Evolutionary conservation across 257 asterid genomes (phyloP).

Genomic region (Gentiana macrophylla): DNA sequence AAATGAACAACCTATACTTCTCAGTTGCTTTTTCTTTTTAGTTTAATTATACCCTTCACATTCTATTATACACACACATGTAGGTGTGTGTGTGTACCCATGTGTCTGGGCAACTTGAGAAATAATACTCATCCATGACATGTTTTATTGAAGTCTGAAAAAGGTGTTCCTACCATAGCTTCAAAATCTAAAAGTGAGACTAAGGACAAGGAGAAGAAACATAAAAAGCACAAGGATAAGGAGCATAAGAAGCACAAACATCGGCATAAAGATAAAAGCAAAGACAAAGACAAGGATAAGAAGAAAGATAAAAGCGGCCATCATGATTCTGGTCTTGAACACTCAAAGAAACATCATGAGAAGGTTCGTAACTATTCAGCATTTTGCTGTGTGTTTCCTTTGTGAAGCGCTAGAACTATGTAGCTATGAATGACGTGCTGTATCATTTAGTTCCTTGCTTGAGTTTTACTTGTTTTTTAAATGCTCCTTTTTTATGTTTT

Average conservation of each 20-base stretch:
- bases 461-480: no score
- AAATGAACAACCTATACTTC: neutral
- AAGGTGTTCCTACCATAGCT: slow-evolving; percentile 80
- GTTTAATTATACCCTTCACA: neutral
- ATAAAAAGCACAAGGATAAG: slow-evolving; percentile 81
- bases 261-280: slow-evolving; percentile 92
- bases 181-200: slow-evolving; percentile 74
- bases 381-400: slow-evolving; percentile 11
- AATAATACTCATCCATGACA: slow-evolving; percentile 16
- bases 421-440: neutral
- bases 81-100: neutral
- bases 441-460: neutral
- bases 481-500: no score
- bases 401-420: neutral
- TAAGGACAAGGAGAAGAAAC: slow-evolving; percentile 89
- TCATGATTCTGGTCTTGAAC: slow-evolving; percentile 79
- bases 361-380: slow-evolving; percentile 40
- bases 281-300: slow-evolving; percentile 94
- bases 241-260: slow-evolving; percentile 96
- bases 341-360: slow-evolving; percentile 67
- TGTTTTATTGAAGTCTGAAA: slow-evolving; percentile 53
- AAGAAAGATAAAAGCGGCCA: slow-evolving; percentile 71
- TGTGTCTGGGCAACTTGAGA: neutral
- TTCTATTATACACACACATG: no score
- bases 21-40: neutral